These are phyloP conservation scores for Martiniozyma abietophila DNA, from an alignment of 805 yeast genomes.

Conservation along the genomic window DNA sequence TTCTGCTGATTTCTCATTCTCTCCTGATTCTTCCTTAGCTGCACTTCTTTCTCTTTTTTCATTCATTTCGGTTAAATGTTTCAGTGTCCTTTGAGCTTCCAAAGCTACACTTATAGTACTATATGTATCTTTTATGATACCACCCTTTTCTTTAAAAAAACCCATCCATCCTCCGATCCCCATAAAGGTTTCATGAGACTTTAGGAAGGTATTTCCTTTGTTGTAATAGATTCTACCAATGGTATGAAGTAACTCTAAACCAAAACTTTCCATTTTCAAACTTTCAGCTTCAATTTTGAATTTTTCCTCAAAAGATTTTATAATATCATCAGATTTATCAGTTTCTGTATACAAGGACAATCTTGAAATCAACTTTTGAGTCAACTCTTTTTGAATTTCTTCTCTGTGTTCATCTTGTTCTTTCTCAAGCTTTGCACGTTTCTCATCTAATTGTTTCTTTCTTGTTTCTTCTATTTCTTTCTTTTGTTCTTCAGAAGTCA, in stretches of 20 bases:
- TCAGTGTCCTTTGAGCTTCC: conserved; percentile 77
- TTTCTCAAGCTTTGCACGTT: conserved; percentile 59
- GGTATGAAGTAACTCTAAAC: conserved; percentile 74
- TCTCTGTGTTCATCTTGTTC: conserved; percentile 57
- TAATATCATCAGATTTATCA: conserved; percentile 51
- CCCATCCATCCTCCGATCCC: conserved; percentile 84
- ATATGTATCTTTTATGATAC: conserved; percentile 74
- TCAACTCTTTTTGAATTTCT: conserved; percentile 42
- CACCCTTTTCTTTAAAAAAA: conserved; percentile 75
- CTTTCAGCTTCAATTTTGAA: conserved; percentile 61
- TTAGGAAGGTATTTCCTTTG: conserved; percentile 66
- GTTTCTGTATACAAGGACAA: conserved; percentile 45
- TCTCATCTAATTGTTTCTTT: conserved; percentile 37
- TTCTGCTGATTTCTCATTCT: neutral
- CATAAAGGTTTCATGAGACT: conserved; percentile 62
- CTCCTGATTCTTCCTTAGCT: conserved; percentile 1
- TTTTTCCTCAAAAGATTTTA: conserved; percentile 43
- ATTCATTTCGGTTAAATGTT: conserved; percentile 65
- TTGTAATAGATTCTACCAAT: conserved; percentile 72
- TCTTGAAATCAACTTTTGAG: conserved; percentile 37
- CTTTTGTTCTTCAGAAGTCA: conserved; percentile 21
- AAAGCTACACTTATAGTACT: conserved; percentile 73
- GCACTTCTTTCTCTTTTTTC: conserved; percentile 30
- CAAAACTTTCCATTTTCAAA: conserved; percentile 91
- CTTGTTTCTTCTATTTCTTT: conserved; percentile 22